These are phyloP conservation scores for Solanum hybrid DNA, from an alignment of 305 asterid genomes.

Conservation along the genomic window DNA sequence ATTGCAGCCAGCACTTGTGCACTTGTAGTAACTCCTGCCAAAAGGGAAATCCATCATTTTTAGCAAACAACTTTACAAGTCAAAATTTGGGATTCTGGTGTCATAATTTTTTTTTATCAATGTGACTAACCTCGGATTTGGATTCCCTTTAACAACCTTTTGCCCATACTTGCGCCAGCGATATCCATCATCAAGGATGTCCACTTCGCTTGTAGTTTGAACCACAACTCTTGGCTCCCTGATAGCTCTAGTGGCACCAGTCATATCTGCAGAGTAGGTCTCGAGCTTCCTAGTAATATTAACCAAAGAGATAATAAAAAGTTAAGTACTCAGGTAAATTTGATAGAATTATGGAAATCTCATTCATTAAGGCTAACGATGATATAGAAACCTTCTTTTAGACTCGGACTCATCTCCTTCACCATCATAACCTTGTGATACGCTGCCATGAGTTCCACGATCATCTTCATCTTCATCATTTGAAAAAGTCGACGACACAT, in stretches of 20 bases:
- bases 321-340: not conserved
- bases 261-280: constrained; percentile 30
- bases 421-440: constrained; percentile 57
- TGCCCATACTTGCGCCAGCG: constrained; percentile 97
- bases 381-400: constrained; percentile 59
- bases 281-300: constrained; percentile 51
- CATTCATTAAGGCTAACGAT: not conserved
- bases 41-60: not conserved
- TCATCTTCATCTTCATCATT: constrained; percentile 77
- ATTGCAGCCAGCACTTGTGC: constrained; percentile 79
- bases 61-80: not conserved
- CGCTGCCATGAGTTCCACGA: constrained; percentile 60
- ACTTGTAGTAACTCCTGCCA: constrained; percentile 90
- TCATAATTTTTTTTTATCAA: not conserved
- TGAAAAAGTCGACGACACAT: constrained; percentile 53
- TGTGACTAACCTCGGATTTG: constrained; percentile 71
- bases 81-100: not conserved
- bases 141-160: constrained; percentile 93
- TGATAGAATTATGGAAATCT: not conserved
- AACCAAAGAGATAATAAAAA: constrained; percentile 9
- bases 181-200: constrained; percentile 85
- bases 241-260: constrained; percentile 48
- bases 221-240: constrained; percentile 93
- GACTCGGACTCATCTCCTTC: constrained; percentile 88
- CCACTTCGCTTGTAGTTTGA: constrained; percentile 91